A percentile compares a stretch with the other conserved stretches of the same genome.
Evolutionary conservation across 176 grass and related monocot species (phyloP).

Genomic region (Aegilops speltoides): DNA sequence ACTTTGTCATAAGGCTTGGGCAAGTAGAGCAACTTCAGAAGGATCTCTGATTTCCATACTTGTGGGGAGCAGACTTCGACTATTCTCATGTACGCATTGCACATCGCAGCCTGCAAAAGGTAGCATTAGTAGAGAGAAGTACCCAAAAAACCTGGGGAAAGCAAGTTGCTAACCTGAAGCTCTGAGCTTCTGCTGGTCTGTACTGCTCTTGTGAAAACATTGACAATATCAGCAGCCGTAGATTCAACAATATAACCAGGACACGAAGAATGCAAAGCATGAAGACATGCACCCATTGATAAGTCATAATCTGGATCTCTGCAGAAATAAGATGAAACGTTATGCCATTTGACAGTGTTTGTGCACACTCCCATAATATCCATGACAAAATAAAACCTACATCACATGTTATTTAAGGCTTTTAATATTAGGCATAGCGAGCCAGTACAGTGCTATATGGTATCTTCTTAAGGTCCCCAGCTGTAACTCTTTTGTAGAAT

Average conservation of each 20-base stretch:
- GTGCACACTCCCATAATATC: neutral
- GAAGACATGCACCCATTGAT: conserved; percentile 78
- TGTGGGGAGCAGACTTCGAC: conserved; percentile 61
- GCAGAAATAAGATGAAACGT: conserved; percentile 32
- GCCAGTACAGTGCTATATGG: neutral
- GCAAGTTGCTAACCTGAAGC: conserved; percentile 75
- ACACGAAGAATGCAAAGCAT: conserved; percentile 81
- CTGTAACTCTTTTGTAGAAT: conserved; percentile 3
- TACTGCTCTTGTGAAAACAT: conserved; percentile 60
- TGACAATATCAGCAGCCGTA: conserved; percentile 71
- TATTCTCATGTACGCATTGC: conserved; percentile 82
- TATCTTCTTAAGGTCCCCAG: neutral
- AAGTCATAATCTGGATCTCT: conserved; percentile 79
- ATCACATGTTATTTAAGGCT: neutral
- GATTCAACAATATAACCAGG: conserved; percentile 73
- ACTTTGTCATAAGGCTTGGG: conserved; percentile 63
- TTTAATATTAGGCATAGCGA: conserved; percentile 4
- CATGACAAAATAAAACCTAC: conserved; percentile 5
- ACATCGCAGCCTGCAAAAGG: conserved; percentile 75
- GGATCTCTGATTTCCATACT: conserved; percentile 82
- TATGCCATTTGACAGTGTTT: conserved; percentile 5
- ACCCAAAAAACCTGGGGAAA: neutral
- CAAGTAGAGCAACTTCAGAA: conserved; percentile 69
- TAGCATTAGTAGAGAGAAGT: conserved; percentile 20
- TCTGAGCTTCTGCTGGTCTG: conserved; percentile 60